Evolutionary conservation across 23 red algal genomes (phyloP), one percentile per base, ranked within the genome.

Genomic region (Gracilariopsis chorda): DNA sequence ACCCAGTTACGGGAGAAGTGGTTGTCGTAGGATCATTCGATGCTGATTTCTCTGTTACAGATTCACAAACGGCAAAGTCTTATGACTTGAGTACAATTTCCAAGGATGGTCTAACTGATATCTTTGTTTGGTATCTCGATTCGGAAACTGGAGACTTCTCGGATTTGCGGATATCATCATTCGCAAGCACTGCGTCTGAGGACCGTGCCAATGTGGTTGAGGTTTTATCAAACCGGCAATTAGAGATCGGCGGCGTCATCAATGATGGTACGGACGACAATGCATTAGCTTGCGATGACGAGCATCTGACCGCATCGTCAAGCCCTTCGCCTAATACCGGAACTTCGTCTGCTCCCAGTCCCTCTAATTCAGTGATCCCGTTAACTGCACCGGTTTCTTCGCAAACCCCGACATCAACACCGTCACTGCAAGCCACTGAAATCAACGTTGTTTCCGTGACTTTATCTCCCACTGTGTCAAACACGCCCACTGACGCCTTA

Each of bases 111-210:
- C 75, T 72, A 1, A 71, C 74, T 23, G 87, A 91, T 51, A 58
- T 91, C 23, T 82, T 91, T 48, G 57, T 91, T n/a, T 91, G 87
- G 87, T 60, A 43, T 51, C 63, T 91, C 28, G 59, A 91, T 55
- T 29, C 73, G 35, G 33, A 69, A 30, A 57, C 12, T 55, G 87
- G 87, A 43, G 24, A 62, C 34, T 82, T 82, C 45, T 70, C 23
- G 14, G 65, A 91, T 46, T 23, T 91, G 55, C 32, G 63, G 9
- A 23, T 40, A 14, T 70, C 87, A 17, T 51, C 37, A 7, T 45
- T 71, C 13, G 77, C 61, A n/a, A 91, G 87, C 27, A 82, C 77
- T 1, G 43, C 35, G 11, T 71, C 59, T 17, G 65, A 69, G 53
- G 87, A 91, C 72, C 36, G 48, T 2, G 87, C 17, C 4, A 82